Conservation (phyloP, 306 rosid species). For the Fragaria nilgerrensis region DNA sequence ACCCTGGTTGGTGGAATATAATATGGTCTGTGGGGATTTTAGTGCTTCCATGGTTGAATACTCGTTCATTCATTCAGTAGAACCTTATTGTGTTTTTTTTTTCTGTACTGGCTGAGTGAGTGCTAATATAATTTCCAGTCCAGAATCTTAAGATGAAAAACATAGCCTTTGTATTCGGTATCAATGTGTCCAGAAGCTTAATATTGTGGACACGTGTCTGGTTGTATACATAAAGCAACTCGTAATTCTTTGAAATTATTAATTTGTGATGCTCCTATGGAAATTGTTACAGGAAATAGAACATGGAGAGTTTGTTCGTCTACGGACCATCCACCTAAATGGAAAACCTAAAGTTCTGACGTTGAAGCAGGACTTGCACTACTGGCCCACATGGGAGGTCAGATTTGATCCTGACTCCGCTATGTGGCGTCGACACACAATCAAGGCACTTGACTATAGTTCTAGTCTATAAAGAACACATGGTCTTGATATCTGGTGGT, state of each 20-base stretch:
- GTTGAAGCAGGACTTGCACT: slow-evolving; percentile 90
- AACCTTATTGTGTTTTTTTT: not conserved
- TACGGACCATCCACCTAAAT: slow-evolving; percentile 74
- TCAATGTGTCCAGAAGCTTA: not conserved
- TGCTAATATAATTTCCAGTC: not conserved
- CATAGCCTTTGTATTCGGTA: not conserved
- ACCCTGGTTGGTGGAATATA: not conserved
- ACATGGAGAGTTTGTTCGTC: slow-evolving; percentile 87
- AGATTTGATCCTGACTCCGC: slow-evolving; percentile 73
- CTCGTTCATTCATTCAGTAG: not conserved
- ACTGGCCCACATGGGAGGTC: slow-evolving; percentile 95
- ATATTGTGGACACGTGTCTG: not conserved
- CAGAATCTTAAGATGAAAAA: not conserved
- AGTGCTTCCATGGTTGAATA: not conserved
- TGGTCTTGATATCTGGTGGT: slow-evolving; percentile 13
- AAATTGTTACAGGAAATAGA: slow-evolving; percentile 57
- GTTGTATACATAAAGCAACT: not conserved
- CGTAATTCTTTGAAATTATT: not conserved
- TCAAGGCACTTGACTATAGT: slow-evolving; percentile 49
- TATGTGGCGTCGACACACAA: slow-evolving; percentile 69
- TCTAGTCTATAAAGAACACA: slow-evolving; percentile 23
- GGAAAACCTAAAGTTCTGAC: slow-evolving; percentile 89
- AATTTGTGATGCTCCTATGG: slow-evolving; percentile 13
- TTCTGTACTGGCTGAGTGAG: not conserved
- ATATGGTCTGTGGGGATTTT: not conserved